Evolutionary conservation across 306 rosid species (phyloP), one percentile per base, ranked within the genome.

Genomic region (Acacia melanoxylon): DNA sequence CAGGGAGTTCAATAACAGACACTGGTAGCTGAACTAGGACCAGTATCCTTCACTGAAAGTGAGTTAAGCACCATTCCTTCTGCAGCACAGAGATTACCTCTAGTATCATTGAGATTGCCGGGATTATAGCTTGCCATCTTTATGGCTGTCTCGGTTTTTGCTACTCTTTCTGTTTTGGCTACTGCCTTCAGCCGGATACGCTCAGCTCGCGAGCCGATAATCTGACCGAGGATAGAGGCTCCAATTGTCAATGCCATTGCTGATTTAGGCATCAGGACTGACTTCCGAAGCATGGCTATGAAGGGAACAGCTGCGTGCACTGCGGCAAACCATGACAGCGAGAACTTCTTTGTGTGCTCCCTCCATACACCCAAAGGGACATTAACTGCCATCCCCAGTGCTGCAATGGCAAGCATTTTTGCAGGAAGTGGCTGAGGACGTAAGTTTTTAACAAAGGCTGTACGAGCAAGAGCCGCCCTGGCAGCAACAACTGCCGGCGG

Each of bases 401-500:
- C 96, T 15, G 93, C 97, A 79, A 93, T 90, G 20, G 69, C 92
- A 15, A 93, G 92, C 92, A 93, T 82, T 89, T 93, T 93, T 33
- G 87, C 86, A 83, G 97, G 97, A 77, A 91, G 93, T 19, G 97
- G 96, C 82, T 91, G 98, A 27, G 98, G 98, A 8, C 94, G 94
- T 81, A 91, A 69, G 81, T 86, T 89, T 84, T 91, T 93, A 12
- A 91, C 94, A 29, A 91, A 77, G 75, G 93, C 85, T 8, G 98
- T 93, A 22, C 92, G 92, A 24, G 97, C 91, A 9, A 93, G 97
- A 82, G 98, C 91, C 10, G 97, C 98, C 88, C 98, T 88, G 31
- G 98, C 98, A 22, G 94, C 93, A 84, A 93, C 92, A 61, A 93
- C 84, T 24, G 97, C 92, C 3, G 94, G 87, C 0, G 98, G 98